A percentile compares a stretch with the other conserved stretches of the same genome.
Evolutionary conservation across 768 basidiomycete genomes (phyloP).

Genomic region (Naganishia friedmannii): DNA sequence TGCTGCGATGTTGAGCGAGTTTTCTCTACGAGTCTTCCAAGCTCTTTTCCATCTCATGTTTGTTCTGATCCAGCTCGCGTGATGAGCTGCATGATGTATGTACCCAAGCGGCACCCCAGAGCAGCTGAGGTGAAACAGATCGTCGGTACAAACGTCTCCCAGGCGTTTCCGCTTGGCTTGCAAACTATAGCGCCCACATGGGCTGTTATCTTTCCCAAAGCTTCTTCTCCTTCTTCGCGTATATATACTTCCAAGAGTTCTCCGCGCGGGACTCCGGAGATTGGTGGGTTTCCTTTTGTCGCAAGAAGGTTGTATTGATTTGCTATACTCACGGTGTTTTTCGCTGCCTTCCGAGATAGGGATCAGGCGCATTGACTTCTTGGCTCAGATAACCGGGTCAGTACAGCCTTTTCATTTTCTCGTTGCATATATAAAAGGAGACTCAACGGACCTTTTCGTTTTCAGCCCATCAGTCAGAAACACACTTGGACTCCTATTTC

Average conservation of each 20-base stretch:
- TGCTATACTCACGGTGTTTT: not conserved
- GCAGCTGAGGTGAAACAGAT: too few relatives aligned
- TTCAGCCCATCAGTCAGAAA: not conserved
- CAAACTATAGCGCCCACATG: conserved; percentile 9
- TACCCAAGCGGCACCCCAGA: too few relatives aligned
- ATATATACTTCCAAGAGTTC: not conserved
- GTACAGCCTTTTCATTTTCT: not conserved
- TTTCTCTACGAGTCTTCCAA: too few relatives aligned
- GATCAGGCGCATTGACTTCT: not conserved
- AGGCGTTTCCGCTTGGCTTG: too few relatives aligned
- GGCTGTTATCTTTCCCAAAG: conserved; percentile 14
- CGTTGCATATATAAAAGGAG: not conserved
- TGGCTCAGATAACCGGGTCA: not conserved
- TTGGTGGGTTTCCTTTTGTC: not conserved
- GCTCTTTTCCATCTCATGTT: too few relatives aligned
- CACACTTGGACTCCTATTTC: not conserved
- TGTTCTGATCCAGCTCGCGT: too few relatives aligned
- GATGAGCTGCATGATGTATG: too few relatives aligned
- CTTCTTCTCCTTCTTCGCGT: conserved; percentile 1
- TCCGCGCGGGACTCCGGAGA: conserved; percentile 3
- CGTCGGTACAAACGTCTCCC: not conserved
- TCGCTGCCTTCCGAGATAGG: not conserved
- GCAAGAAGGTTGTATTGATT: not conserved
- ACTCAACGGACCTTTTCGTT: not conserved
- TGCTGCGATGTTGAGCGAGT: too few relatives aligned